Evolutionary conservation across 805 yeast genomes (phyloP), one percentile per base, ranked within the genome.

Genomic region (Maudiozyma barnettii): DNA sequence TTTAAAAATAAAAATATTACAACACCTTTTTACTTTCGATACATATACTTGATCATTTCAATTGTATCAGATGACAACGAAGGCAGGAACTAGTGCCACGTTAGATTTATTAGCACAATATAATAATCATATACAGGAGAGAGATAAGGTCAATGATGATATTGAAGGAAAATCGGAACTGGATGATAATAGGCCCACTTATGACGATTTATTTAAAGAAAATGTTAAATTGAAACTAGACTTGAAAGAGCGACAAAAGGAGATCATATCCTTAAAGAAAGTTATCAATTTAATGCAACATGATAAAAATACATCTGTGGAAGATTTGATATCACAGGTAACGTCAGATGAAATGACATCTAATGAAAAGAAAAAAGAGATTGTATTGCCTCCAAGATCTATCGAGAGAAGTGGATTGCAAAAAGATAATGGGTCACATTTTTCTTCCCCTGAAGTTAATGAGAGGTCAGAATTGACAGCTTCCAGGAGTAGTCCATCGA

Each of bases 341-440:
- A 37, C 41, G 12, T 20, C 35, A 6, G 42, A 41, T 5, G 14
- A 44, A 7, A 9, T 16, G 19, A 33, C 36, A 5, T 19, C 47
- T 1, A 43, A 47, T 12, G 39, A 9, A 23, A 21, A 33, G 18
- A 42, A 45, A 44, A 54, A 47, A 39, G 50, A 44, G 21, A 38
- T 63, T 5, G 53, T 49, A 5, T 54, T 63, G 16, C 75, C 75
- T 8, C 69, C 72, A 30, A 59, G 75, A 46, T 70, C 75, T 1
- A 66, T 67, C 0, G 69, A 69, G 29, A 64, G 74, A 45, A 51
- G 51, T 38, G 52, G 46, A 19, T 52, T 57, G 29, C 44, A 51
- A 8, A 60, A 59, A 22, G 55, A 57, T 41, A 35, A 53, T 37
- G 43, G 29, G 3, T 10, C 21, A 14, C 22, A 9, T 12, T 9